Evolutionary conservation across 306 rosid species (phyloP).

Genomic region (Dryas octopetala): DNA sequence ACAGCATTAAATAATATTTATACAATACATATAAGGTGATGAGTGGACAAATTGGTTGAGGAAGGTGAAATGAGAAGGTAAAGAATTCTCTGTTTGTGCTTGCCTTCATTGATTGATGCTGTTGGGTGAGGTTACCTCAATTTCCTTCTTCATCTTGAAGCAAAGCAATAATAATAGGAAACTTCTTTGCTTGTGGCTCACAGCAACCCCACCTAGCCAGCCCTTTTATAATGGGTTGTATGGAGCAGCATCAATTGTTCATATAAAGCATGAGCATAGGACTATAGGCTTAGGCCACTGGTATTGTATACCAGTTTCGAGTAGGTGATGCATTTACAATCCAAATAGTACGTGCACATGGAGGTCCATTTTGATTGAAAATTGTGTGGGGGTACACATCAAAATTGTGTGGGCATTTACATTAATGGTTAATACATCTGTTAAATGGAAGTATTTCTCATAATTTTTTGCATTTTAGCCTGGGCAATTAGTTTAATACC

Average conservation of each 20-base stretch:
- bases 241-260: background rate
- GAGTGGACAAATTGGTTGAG: background rate
- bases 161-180: background rate
- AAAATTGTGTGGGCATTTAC: too few species aligned
- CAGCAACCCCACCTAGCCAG: background rate
- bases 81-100: slow-evolving; percentile 7
- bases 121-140: slow-evolving; percentile 18
- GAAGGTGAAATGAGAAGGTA: slow-evolving; percentile 1
- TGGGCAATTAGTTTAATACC: too few species aligned
- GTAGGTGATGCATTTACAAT: background rate
- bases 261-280: background rate
- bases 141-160: slow-evolving; percentile 2
- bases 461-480: too few species aligned
- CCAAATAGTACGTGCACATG: slow-evolving; percentile 2
- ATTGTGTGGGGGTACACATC: background rate
- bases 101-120: slow-evolving; percentile 8
- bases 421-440: too few species aligned
- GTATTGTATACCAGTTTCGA: background rate
- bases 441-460: too few species aligned
- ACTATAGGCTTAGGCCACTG: background rate
- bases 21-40: background rate
- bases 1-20: background rate
- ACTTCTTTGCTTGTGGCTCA: slow-evolving; percentile 7
- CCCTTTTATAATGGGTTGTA: background rate
- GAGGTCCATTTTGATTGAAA: background rate